phyloP scores from a whole-genome alignment of 2,329 filamentous ascomycete genomes.

The Beauveria varroae region DNA sequence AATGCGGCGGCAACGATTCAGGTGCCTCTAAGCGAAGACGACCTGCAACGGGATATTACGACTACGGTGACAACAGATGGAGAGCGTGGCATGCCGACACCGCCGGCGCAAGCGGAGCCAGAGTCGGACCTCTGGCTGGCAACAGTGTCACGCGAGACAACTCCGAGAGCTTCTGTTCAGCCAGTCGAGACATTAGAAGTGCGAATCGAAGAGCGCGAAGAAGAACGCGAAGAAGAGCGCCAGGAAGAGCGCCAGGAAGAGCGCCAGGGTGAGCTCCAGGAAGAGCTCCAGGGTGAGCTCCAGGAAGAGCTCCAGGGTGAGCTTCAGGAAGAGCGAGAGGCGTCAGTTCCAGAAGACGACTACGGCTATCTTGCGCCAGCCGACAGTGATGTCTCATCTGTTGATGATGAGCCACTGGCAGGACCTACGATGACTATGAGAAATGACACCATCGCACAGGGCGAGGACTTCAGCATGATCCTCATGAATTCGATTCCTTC shows the following conservation, averaged over 20 bases:
- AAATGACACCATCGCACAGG: slow-evolving; percentile 39
- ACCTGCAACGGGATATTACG: slow-evolving; percentile 22
- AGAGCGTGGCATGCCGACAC: slow-evolving; percentile 14
- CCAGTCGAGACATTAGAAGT: slow-evolving; percentile 7
- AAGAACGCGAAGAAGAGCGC: not conserved
- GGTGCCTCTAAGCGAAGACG: slow-evolving; percentile 19
- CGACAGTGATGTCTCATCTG: slow-evolving; percentile 27
- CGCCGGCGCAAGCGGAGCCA: slow-evolving; percentile 17
- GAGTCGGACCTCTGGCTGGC: slow-evolving; percentile 41
- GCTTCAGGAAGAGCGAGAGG: not conserved
- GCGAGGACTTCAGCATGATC: slow-evolving; percentile 54
- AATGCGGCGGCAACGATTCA: slow-evolving; percentile 12
- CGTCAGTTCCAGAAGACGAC: slow-evolving; percentile 14
- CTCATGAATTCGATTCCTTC: slow-evolving; percentile 48
- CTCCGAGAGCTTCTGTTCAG: slow-evolving; percentile 23
- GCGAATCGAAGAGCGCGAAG: not conserved
- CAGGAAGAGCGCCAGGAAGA: not conserved
- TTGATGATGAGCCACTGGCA: slow-evolving; percentile 21
- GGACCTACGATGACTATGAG: slow-evolving; percentile 13
- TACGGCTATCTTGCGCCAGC: slow-evolving; percentile 23
- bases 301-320: not conserved
- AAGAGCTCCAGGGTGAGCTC: not conserved
- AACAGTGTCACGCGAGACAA: slow-evolving; percentile 31
- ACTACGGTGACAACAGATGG: slow-evolving; percentile 12
- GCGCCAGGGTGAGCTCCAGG: not conserved